Percentiles rank a stretch among this genome's conserved stretches.
Evolutionary conservation across 192 early-diverging fungal species (phyloP).

Genomic region (Thamnidium elegans): DNA sequence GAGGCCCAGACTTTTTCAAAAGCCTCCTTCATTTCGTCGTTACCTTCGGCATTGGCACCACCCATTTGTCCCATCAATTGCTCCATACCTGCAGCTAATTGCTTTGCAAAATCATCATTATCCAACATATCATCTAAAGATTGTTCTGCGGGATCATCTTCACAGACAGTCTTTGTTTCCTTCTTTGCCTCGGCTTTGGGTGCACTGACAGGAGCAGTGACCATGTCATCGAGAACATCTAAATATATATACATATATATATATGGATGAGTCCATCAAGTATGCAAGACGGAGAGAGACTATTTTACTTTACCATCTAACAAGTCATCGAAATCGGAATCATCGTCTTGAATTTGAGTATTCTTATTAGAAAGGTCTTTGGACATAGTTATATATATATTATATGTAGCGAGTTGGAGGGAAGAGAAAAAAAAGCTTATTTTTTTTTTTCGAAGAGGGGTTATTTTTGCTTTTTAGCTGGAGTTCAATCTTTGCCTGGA

Average conservation of each 20-base stretch:
- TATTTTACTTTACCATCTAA: conserved; percentile 50
- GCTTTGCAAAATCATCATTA: conserved; percentile 65
- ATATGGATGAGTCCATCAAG: not conserved
- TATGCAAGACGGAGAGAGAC: too few species aligned
- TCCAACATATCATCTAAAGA: conserved; percentile 43
- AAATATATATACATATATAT: too few species aligned
- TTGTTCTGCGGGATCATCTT: conserved; percentile 8
- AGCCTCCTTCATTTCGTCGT: conserved; percentile 49
- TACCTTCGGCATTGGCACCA: conserved; percentile 45
- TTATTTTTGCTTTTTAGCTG: too few species aligned
- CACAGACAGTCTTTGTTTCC: conserved; percentile 25
- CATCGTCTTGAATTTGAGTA: conserved; percentile 44
- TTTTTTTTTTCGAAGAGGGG: too few species aligned
- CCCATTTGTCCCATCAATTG: conserved; percentile 66
- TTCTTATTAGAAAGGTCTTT: conserved; percentile 15
- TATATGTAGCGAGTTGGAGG: conserved; percentile 11
- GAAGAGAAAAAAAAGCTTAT: not conserved
- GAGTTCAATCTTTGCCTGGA: too few species aligned
- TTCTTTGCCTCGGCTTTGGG: conserved; percentile 13
- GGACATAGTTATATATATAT: not conserved
- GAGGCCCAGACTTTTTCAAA: conserved; percentile 56
- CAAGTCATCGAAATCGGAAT: conserved; percentile 67
- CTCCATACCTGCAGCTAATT: conserved; percentile 82
- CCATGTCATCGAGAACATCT: conserved; percentile 80
- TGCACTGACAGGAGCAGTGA: conserved; percentile 32